These are phyloP conservation scores for Tirmania nivea DNA, from an alignment of 495 filamentous ascomycete genomes.

Conservation along the genomic window DNA sequence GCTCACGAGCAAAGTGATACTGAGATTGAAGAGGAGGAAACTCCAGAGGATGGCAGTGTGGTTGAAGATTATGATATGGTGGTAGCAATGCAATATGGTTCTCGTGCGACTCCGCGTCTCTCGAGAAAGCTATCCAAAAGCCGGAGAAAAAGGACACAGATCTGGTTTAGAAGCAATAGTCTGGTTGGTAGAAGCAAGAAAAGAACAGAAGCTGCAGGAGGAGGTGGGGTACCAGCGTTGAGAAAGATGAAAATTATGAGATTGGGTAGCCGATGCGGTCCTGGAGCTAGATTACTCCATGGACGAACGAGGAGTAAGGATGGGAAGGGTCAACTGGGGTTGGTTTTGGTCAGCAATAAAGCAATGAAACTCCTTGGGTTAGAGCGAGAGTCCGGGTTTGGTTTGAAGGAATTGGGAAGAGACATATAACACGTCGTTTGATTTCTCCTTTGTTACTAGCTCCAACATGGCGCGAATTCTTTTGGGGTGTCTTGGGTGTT, in stretches of 20 bases:
- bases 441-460: too few species aligned
- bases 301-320: background rate
- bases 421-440: too few species aligned
- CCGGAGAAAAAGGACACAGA: background rate
- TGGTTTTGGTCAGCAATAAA: background rate
- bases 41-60: background rate
- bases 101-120: background rate
- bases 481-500: too few species aligned
- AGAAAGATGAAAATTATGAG: background rate
- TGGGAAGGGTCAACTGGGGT: background rate
- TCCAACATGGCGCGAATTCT: too few species aligned
- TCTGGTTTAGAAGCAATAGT: background rate
- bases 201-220: background rate
- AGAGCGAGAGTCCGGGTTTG: slow-evolving; percentile 18
- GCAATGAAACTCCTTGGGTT: background rate
- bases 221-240: background rate
- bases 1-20: background rate
- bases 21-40: background rate
- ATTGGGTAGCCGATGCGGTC: background rate
- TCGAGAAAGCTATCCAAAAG: too few species aligned
- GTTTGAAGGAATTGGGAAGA: slow-evolving; percentile 14
- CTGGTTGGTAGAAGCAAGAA: background rate
- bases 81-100: background rate
- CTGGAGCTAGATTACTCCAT: background rate
- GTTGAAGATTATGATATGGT: background rate